Evolutionary conservation across 768 basidiomycete species (phyloP), one percentile per base, ranked within the genome.

Genomic region (Russula sp.): DNA sequence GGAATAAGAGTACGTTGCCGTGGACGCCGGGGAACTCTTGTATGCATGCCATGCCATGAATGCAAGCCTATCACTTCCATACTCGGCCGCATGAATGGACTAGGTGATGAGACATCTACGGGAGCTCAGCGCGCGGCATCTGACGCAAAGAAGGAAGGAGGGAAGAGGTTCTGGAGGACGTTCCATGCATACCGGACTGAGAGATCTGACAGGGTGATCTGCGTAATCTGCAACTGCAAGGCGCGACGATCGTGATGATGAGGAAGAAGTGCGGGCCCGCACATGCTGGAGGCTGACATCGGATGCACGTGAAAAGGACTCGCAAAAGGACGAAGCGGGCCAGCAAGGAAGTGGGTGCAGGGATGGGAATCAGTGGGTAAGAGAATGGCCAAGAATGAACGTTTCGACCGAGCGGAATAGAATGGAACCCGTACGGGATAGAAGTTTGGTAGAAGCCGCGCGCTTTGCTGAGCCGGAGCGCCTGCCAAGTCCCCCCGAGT

Each of bases 161-260:
- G 38, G n/a, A n/a, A n/a, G n/a, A n/a, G n/a, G n/a, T n/a, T n/a
- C n/a, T n/a, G n/a, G n/a, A n/a, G 48, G 36, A 30, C 53, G 42
- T 65, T 65, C 64, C 40, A 57, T 52, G 40, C 42, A 48, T 22
- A n/a, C 49, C 40, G 24, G 40, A 51, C 30, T 51, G 40, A 13
- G 38, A 48, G 34, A 60, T 49, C 40, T 40, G 24, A 52, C 38
- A 44, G 48, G 30, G 26, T 32, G 64, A 65, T 65, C 64, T 54
- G 64, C 60, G 55, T 55, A 65, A 65, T 61, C 60, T 61, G 64
- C 64, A 57, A 18, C 49, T 13, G 36, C 59, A 14, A 30, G 55
- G 48, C 54, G 64, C 55, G 64, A 26, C 18, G 60, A 65, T 65
- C 60, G 42, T 54, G 60, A 61, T 42, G 64, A 65, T 61, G 59